Evolutionary conservation across 2,329 filamentous ascomycete species (phyloP), one percentile per base, ranked within the genome.

Genomic region (Arthrinium phaeospermum): DNA sequence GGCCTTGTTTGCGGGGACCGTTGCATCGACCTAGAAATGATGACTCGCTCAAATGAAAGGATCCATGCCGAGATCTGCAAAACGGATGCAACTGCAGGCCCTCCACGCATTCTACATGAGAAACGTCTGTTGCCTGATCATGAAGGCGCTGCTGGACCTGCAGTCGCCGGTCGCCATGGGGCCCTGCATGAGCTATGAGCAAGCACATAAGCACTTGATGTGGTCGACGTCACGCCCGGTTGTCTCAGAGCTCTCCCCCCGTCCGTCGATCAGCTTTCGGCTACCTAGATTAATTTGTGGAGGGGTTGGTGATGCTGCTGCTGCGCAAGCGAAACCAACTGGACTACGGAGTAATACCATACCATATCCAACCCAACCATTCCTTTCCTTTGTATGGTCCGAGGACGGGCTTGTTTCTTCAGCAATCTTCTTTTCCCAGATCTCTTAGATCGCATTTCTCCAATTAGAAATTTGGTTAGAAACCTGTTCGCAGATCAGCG

Each of bases 221-320:
- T 64, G 30, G 53, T 61, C 53, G 53, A 61, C 53, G 53, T 61
- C 53, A 61, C 53, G 53, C 6, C 53, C 27, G 14, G 7, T 61
- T 34, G 49, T 51, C 49, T 51, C 49, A 51, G 24, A 51, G 13
- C n/a, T 27, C 37, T n/a, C 46, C n/a, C 49, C 49, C n/a, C 8
- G n/a, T 24, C 5, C 16, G 53, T 22, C 53, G 16, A 61, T 61
- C 53, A 34, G 7, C 53, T 7, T 30, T 19, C 51, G 37, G 37
- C 10, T 53, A 53, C 49, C 51, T 53, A 53, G 37, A 41, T 41
- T 41, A 10, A 41, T 41, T 41, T 41, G 51, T 5, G 5, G 27
- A 34, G 53, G 53, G 53, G 53, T 34, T 61, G 53, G 53, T 10
- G 27, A 61, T 61, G 53, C 24, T 49, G 53, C 24, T 49, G 22